These are phyloP conservation scores for Beauveria medogensis DNA, from an alignment of 2,329 filamentous ascomycete species.

Conservation along the genomic window DNA sequence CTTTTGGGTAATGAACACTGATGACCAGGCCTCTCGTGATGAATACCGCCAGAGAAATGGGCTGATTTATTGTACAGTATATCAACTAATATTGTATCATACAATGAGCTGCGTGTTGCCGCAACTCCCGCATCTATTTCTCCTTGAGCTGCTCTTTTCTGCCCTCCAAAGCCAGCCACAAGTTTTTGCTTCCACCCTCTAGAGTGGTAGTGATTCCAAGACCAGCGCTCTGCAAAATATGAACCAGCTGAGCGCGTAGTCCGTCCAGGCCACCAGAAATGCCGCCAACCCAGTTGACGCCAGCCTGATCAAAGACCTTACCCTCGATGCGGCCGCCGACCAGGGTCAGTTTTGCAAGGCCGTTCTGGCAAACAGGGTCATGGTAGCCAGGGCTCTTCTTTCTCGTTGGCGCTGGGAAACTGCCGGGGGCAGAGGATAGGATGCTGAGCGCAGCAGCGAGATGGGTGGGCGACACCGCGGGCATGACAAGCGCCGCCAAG, in stretches of 20 bases:
- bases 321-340: conserved; percentile 83
- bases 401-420: conserved; percentile 71
- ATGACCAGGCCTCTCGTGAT: neutral
- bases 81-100: neutral
- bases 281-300: conserved; percentile 56
- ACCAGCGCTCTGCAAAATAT: conserved; percentile 72
- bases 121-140: conserved; percentile 10
- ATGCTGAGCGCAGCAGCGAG: conserved; percentile 73
- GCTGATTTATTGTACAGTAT: neutral
- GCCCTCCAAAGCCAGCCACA: conserved; percentile 85
- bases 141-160: conserved; percentile 74
- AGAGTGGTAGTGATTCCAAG: conserved; percentile 69
- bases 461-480: conserved; percentile 73
- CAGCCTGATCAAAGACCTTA: conserved; percentile 69
- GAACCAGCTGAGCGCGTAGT: conserved; percentile 72
- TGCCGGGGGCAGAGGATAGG: conserved; percentile 60
- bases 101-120: neutral
- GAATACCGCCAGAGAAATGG: neutral
- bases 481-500: conserved; percentile 71
- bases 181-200: conserved; percentile 68
- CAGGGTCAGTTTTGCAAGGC: conserved; percentile 77
- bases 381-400: conserved; percentile 73
- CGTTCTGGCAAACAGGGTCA: conserved; percentile 69
- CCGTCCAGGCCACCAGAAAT: conserved; percentile 78
- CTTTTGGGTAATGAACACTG: too few relatives aligned